Base-by-base conservation (phyloP, 768 basidiomycete genomes). In the Cyclocybe cylindracea region DNA sequence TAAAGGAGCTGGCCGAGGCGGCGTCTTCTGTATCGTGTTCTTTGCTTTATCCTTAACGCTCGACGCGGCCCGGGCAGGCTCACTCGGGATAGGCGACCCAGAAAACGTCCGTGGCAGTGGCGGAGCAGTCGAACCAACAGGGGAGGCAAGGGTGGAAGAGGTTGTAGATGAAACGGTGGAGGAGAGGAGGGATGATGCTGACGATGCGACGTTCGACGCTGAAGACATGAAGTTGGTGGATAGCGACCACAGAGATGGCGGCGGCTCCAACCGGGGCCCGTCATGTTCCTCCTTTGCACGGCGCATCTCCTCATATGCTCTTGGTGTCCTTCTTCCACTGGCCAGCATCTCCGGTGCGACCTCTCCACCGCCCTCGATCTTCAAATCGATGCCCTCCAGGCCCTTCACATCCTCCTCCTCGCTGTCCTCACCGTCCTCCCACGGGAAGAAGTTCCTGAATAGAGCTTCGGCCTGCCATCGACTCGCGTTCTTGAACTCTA, bases 381-480 rank as follows among this genome's bases (percentile, higher is more conserved):
- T 24, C 24, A 24, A 24, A 24, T 24, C 24, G 24, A 24, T 31
- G 46, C 36, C 46, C 39, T 16, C 56, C 59, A 32, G 61, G 45
- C 45, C 62, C 61, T 10, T 57, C 52, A 14, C 33, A 48, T 42
- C 57, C 35, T 50, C 9, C 16, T 51, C 46, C 13, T 51, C 38
- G 13, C 58, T 53, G 2, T 69, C 70, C 14, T 66, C 65, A n/a
- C 67, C 65, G 11, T 89, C 87, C 8, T 81, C 75, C 11, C 82
- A 88, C 0, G 91, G 91, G 85, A 93, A 94, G 73, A 94, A 94
- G 70, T 93, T 93, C 54, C 87, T 82, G 83, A 92, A 94, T 38
- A 94, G 77, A 16, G 83, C 84, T 67, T 93, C 89, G 1, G 90
- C 90, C 64, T 94, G 91, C 82, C 85, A 86, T 58, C 85, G 86